Evolutionary conservation across 257 asterid genomes (phyloP), one percentile per base, ranked within the genome.

Genomic region (Solanum clarkiae): DNA sequence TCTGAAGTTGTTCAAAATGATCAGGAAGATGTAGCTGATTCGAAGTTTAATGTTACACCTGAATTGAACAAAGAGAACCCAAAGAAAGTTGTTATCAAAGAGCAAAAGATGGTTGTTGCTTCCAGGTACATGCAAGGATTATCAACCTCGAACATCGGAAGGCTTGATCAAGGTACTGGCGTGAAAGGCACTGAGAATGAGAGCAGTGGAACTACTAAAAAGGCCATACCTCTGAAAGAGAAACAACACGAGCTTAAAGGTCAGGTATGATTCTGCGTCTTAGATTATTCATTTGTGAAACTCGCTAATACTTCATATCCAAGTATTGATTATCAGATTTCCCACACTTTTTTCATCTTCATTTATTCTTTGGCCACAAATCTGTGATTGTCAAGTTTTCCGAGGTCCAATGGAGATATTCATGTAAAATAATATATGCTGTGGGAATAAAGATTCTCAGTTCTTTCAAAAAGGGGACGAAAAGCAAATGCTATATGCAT

Each of bases 51-150:
- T 22, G 89, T 81, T 57, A 49, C 70, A 32, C 71, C 20, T 74
- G 91, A 89, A 12, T 63, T 55, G 66, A 90, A 90, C 57, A 92
- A 90, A 80, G 91, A 82, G 42, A 62, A 86, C 57, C 86, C 49
- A 6, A 91, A 85, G 80, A 92, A 86, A 85, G 51, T 95, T 81
- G 94, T 95, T 56, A 95, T 94, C 80, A 95, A 95, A 79, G 97
- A 94, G 91, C 97, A 94, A 91, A 95, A 93, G 87, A 91, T 47
- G 29, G 93, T 80, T 6, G 97, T 95, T 84, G 88, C 95, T 7
- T 95, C 97, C 47, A 90, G 97, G 92, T 95, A 95, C 66, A 92
- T 95, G 99, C 92, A 89, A 84, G 96, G 96, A 66, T 86, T 92
- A 26, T 79, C 88, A 87, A 89, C 92, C 84, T 88, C 92, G 10